phyloP scores from a whole-genome alignment of 306 rosid genomes.

The Pterocarpus santalinus region DNA sequence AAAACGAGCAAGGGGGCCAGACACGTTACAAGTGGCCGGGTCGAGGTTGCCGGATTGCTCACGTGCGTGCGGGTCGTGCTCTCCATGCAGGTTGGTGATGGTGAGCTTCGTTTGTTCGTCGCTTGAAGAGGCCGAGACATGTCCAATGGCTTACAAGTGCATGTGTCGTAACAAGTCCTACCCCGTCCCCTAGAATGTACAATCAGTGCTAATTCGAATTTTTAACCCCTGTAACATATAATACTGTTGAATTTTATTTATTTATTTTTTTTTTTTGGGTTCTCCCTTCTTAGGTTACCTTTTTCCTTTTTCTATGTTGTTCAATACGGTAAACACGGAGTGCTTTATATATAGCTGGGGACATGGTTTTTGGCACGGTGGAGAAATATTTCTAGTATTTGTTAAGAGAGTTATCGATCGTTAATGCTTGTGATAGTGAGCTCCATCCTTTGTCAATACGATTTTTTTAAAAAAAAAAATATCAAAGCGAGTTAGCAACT shows the following conservation, averaged over 20 bases:
- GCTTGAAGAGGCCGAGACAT: slow-evolving; percentile 79
- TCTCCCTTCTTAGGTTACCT: neutral
- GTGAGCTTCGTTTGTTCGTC: slow-evolving; percentile 83
- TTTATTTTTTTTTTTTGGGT: neutral
- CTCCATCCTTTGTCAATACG: neutral
- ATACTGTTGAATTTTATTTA: neutral
- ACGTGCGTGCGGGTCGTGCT: slow-evolving; percentile 86
- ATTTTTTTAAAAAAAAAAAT: neutral
- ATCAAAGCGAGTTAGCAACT: neutral
- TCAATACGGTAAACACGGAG: slow-evolving; percentile 13
- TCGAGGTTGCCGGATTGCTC: slow-evolving; percentile 86
- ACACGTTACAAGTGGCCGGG: slow-evolving; percentile 75
- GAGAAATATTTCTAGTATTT: neutral
- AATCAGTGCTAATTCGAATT: neutral
- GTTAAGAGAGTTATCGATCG: neutral
- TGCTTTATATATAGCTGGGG: neutral
- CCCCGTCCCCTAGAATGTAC: slow-evolving; percentile 69
- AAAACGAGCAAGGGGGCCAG: slow-evolving; percentile 33
- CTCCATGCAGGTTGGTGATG: slow-evolving; percentile 80
- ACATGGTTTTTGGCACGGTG: slow-evolving; percentile 35
- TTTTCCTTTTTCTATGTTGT: neutral
- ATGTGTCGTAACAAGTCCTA: slow-evolving; percentile 84
- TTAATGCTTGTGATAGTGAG: neutral
- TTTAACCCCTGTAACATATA: slow-evolving; percentile 28
- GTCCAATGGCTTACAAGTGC: slow-evolving; percentile 97